These are phyloP conservation scores for Nicotiana otophora DNA, from an alignment of 257 asterid species.

Conservation along the genomic window DNA sequence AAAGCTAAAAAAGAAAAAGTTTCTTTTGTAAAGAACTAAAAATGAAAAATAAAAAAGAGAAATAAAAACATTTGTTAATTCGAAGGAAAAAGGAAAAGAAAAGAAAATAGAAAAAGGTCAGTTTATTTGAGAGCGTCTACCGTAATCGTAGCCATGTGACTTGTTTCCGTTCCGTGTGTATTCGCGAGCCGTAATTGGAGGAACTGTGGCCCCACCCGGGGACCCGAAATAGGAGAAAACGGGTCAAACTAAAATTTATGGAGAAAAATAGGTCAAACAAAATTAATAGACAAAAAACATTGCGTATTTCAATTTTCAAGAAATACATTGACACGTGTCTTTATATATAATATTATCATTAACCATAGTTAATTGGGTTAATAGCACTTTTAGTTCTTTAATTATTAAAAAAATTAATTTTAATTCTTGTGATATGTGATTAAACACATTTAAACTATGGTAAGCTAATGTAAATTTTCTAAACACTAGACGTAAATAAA, in stretches of 20 bases:
- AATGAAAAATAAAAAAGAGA: too few relatives aligned
- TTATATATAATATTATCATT: too few relatives aligned
- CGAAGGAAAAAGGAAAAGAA: background rate
- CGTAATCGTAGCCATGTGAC: constrained; percentile 10
- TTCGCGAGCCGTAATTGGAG: background rate
- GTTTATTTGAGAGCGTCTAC: background rate
- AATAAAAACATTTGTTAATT: background rate
- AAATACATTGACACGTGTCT: too few relatives aligned
- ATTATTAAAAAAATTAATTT: too few relatives aligned
- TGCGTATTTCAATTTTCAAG: too few relatives aligned
- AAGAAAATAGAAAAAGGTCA: too few relatives aligned
- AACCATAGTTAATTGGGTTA: too few relatives aligned
- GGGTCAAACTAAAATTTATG: background rate
- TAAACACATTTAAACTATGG: background rate
- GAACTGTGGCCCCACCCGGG: background rate
- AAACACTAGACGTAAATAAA: background rate
- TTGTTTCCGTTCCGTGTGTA: background rate
- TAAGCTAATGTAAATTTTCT: background rate
- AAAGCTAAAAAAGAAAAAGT: background rate
- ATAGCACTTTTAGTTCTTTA: too few relatives aligned
- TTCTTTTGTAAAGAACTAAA: background rate
- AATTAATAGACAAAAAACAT: too few relatives aligned
- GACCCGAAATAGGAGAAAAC: background rate
- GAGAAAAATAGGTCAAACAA: too few relatives aligned
- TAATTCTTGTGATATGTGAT: too few relatives aligned